Percentiles rank a stretch among this genome's conserved stretches.
These are phyloP conservation scores for Oidiodendron maius DNA, from an alignment of 495 filamentous ascomycete species.

Conservation along the genomic window DNA sequence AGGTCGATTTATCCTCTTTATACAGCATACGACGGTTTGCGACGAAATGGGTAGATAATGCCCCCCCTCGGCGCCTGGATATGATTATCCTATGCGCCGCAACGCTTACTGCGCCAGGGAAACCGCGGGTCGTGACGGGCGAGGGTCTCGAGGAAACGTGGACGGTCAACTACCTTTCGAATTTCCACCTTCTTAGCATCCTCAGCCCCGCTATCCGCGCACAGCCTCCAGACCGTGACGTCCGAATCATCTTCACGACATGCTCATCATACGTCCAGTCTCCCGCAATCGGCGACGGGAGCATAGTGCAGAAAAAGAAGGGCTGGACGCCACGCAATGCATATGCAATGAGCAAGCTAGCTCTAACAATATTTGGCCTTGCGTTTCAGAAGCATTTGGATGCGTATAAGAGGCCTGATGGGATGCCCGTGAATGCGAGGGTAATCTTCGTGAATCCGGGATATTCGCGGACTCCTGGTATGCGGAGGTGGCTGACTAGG, in stretches of 20 bases:
- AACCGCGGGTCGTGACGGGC: conserved; percentile 45
- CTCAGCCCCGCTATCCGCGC: conserved; percentile 80
- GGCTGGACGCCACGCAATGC: conserved; percentile 48
- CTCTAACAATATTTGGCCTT: conserved; percentile 78
- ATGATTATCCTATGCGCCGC: conserved; percentile 85
- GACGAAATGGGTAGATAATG: conserved; percentile 98
- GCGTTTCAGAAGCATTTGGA: conserved; percentile 87
- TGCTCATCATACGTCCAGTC: conserved; percentile 81
- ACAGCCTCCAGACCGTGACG: conserved; percentile 90
- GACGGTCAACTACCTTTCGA: conserved; percentile 92
- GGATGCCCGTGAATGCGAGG: conserved; percentile 68
- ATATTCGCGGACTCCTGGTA: conserved; percentile 76
- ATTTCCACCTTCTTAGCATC: conserved; percentile 90
- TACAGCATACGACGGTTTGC: conserved; percentile 88
- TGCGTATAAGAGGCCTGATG: conserved; percentile 74
- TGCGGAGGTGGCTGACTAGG: conserved; percentile 74
- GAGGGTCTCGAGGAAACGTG: conserved; percentile 86
- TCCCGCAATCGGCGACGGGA: conserved; percentile 45
- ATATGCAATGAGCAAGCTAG: conserved; percentile 83
- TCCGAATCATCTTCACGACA: conserved; percentile 78
- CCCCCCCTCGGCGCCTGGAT: conserved; percentile 84
- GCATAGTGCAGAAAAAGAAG: conserved; percentile 32
- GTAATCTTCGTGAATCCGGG: conserved; percentile 86
- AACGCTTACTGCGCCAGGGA: conserved; percentile 60
- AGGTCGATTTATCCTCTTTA: conserved; percentile 81